Percentiles rank a stretch among this genome's conserved stretches.
phyloP scores from a whole-genome alignment of 2,329 filamentous ascomycete species.

The Emericellopsis cladophorae region DNA sequence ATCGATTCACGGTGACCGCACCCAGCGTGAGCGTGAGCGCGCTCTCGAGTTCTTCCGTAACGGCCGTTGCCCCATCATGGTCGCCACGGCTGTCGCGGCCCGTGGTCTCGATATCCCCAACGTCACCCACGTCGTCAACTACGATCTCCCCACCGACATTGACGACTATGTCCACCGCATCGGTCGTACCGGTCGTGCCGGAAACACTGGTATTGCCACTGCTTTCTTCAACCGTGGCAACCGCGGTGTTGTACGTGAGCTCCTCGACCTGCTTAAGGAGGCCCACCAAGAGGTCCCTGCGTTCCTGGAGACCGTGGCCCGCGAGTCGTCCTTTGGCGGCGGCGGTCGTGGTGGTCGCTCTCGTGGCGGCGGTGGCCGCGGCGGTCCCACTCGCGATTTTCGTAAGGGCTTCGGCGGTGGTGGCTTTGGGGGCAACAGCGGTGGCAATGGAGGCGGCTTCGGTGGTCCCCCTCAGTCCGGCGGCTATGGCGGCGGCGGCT shows the following conservation, averaged over 20 bases:
- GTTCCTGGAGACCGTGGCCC: constrained; percentile 95
- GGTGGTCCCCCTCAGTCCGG: constrained; percentile 14
- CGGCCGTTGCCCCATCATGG: constrained; percentile 87
- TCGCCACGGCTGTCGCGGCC: constrained; percentile 92
- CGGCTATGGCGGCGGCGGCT: constrained; percentile 31
- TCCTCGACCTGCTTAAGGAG: constrained; percentile 96
- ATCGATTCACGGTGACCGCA: constrained; percentile 96
- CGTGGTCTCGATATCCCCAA: constrained; percentile 88
- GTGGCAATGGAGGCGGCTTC: constrained; percentile 22
- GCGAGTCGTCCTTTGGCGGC: constrained; percentile 78
- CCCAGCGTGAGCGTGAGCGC: constrained; percentile 96
- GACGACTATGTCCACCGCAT: constrained; percentile 99
- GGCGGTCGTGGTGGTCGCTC: constrained; percentile 47
- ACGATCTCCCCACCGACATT: constrained; percentile 96
- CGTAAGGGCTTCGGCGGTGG: constrained; percentile 58
- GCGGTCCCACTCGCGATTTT: constrained; percentile 78
- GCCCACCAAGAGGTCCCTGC: constrained; percentile 91
- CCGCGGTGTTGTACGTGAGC: constrained; percentile 90
- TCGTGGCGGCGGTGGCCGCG: constrained; percentile 46
- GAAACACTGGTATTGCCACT: constrained; percentile 95
- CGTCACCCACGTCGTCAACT: constrained; percentile 96
- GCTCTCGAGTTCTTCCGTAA: constrained; percentile 96
- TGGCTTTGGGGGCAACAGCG: constrained; percentile 28
- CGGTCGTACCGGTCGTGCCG: constrained; percentile 98
- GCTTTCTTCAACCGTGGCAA: constrained; percentile 99